phyloP scores from a whole-genome alignment of 2,329 filamentous ascomycete genomes.

The Penicillium griseofulvum region DNA sequence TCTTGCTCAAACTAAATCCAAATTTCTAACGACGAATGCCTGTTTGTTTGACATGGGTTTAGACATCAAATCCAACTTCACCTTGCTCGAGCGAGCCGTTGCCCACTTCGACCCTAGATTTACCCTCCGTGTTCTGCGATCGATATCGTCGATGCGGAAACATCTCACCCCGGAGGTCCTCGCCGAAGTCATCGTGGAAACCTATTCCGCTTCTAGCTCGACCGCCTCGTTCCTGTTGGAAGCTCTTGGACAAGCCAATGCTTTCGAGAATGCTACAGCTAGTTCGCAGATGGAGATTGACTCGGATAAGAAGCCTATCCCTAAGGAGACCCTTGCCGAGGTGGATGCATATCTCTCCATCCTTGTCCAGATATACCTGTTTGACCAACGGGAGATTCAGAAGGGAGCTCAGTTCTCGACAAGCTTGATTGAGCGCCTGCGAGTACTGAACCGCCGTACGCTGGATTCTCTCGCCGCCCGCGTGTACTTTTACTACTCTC shows the following conservation, averaged over 20 bases:
- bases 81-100: slow-evolving; percentile 86
- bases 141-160: slow-evolving; percentile 94
- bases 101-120: slow-evolving; percentile 92
- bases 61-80: slow-evolving; percentile 97
- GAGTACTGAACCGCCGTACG: slow-evolving; percentile 86
- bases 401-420: slow-evolving; percentile 81
- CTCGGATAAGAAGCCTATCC: slow-evolving; percentile 60
- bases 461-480: slow-evolving; percentile 91
- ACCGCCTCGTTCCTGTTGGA: slow-evolving; percentile 68
- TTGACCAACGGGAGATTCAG: slow-evolving; percentile 78
- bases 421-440: slow-evolving; percentile 78
- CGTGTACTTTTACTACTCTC: slow-evolving; percentile 95
- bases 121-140: slow-evolving; percentile 87
- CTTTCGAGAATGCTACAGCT: slow-evolving; percentile 58
- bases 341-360: slow-evolving; percentile 87
- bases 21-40: not conserved
- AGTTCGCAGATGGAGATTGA: slow-evolving; percentile 72
- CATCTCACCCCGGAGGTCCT: slow-evolving; percentile 79
- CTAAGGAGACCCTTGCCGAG: slow-evolving; percentile 79
- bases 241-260: slow-evolving; percentile 66
- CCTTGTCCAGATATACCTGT: slow-evolving; percentile 80
- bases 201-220: slow-evolving; percentile 66
- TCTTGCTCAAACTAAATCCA: not conserved
- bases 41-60: slow-evolving; percentile 9
- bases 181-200: slow-evolving; percentile 75